phyloP scores from a whole-genome alignment of 2,329 filamentous ascomycete genomes.

The Aspergillus vadensis region DNA sequence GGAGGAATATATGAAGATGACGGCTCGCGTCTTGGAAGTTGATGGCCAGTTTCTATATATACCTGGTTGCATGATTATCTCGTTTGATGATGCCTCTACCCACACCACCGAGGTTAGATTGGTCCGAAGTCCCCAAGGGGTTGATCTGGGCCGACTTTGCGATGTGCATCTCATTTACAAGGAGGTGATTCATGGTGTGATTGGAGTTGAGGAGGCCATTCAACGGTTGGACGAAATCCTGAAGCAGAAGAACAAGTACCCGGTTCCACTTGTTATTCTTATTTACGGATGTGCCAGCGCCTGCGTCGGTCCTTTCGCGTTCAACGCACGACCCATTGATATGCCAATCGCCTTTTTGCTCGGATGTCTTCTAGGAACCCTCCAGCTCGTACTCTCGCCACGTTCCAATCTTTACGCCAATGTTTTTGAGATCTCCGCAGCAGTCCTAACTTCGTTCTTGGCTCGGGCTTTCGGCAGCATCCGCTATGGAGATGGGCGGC shows the following conservation, averaged over 20 bases:
- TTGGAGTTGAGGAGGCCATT: constrained; percentile 51
- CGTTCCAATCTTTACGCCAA: constrained; percentile 69
- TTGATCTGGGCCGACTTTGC: constrained; percentile 49
- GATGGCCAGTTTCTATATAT: constrained; percentile 90
- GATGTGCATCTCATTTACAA: constrained; percentile 54
- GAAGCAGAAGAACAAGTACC: constrained; percentile 58
- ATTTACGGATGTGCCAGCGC: constrained; percentile 77
- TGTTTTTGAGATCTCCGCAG: constrained; percentile 67
- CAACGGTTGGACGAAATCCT: constrained; percentile 58
- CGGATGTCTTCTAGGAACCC: constrained; percentile 71
- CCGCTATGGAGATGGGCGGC: constrained; percentile 43
- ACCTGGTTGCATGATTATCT: constrained; percentile 92
- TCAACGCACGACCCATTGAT: constrained; percentile 75
- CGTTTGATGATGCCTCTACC: constrained; percentile 65
- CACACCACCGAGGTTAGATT: constrained; percentile 53
- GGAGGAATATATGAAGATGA: constrained; percentile 91
- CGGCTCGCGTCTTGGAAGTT: constrained; percentile 81
- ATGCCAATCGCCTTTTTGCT: constrained; percentile 76
- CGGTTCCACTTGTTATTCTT: constrained; percentile 59
- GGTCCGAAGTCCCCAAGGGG: constrained; percentile 46
- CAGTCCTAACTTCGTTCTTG: constrained; percentile 69
- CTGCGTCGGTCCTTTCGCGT: constrained; percentile 78
- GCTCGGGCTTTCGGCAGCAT: constrained; percentile 71
- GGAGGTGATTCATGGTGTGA: constrained; percentile 52
- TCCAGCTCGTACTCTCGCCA: constrained; percentile 76